A percentile compares a stretch with the other conserved stretches of the same genome.
Conservation (phyloP, 768 basidiomycete species). For the Epithele typhae region DNA sequence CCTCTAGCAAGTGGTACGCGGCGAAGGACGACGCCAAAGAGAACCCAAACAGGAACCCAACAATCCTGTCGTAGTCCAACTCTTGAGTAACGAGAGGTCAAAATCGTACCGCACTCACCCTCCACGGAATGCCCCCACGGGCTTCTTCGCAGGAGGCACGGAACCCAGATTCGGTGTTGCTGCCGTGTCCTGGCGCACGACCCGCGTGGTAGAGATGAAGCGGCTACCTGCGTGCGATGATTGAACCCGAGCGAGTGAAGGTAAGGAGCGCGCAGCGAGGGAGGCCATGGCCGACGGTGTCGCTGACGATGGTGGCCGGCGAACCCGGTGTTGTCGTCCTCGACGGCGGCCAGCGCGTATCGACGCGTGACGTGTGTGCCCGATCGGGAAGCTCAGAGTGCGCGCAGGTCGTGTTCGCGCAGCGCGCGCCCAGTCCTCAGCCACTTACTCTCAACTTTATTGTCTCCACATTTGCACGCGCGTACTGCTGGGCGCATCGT, state of each 20-base stretch:
- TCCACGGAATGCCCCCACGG: conserved; percentile 56
- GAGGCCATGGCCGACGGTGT: conserved; percentile 38
- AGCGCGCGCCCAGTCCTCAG: too few relatives aligned
- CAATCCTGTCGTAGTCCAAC: conserved; percentile 46
- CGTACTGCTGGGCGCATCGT: too few relatives aligned
- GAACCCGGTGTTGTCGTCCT: not conserved
- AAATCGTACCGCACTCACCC: conserved; percentile 28
- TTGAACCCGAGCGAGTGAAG: conserved; percentile 11
- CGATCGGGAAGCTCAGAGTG: not conserved
- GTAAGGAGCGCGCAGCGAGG: conserved; percentile 26
- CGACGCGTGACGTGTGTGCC: conserved; percentile 3
- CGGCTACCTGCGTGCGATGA: conserved; percentile 25
- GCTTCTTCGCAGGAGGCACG: conserved; percentile 59
- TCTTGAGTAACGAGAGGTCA: not conserved
- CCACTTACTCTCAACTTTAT: too few relatives aligned
- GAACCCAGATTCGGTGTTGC: conserved; percentile 51
- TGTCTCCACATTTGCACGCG: too few relatives aligned
- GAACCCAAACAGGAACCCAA: conserved; percentile 87
- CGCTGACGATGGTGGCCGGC: conserved; percentile 20
- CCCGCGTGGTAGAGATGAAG: conserved; percentile 39
- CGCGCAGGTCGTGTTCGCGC: too few relatives aligned
- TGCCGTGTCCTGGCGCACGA: conserved; percentile 33
- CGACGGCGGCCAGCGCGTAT: conserved; percentile 3
- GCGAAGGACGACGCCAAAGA: conserved; percentile 84
- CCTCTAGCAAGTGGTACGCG: conserved; percentile 84